Base-by-base conservation (phyloP, 208 protist species). In the Blastocrithidia nonstop region DNA sequence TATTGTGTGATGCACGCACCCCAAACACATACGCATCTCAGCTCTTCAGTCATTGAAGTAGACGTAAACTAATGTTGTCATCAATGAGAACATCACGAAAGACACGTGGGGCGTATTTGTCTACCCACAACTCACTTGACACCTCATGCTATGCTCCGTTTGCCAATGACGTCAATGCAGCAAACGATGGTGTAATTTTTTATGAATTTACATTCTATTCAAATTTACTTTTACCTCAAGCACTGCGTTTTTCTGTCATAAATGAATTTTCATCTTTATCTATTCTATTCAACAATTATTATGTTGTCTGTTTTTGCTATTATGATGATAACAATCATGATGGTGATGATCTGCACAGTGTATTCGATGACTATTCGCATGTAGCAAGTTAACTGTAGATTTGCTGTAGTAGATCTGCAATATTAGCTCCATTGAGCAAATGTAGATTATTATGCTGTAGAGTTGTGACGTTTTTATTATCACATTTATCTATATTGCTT, bases 1-100 rank as follows among this genome's bases (percentile, higher is more conserved):
- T n/a, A 22, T 41, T 6, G 6, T 21, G 32, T 32, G 4, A 15
- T 15, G 23, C 21, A 3, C 13, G 16, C 24, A n/a, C n/a, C n/a
- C 11, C 51, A 47, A 91, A 87, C 5, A 85, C 73, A 39, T 71
- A 85, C 0, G 61, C 47, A 27, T 86, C 73, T 77, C 82, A 91
- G 23, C 63, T 68, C 55, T 84, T 77, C 15, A 91, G 59, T 77
- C 82, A 91, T 45, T 74, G 69, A 50, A 91, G 57, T 8, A 91
- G 56, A 17, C 63, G 54, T 19, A 92, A 47, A 39, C 86, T 88
- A 27, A 75, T 66, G 13, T 54, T 54, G 39, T 92, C 82, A 48
- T 92, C 82, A 41, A 74, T 88, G 20, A 92, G 75, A 31, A 85
- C 54, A 36, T 92, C 82, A 16, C 66, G 67, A 44, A 88, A 92